Evolutionary conservation across 345 rosid species (phyloP), one percentile per base, ranked within the genome.

Genomic region (Linum lewisii): DNA sequence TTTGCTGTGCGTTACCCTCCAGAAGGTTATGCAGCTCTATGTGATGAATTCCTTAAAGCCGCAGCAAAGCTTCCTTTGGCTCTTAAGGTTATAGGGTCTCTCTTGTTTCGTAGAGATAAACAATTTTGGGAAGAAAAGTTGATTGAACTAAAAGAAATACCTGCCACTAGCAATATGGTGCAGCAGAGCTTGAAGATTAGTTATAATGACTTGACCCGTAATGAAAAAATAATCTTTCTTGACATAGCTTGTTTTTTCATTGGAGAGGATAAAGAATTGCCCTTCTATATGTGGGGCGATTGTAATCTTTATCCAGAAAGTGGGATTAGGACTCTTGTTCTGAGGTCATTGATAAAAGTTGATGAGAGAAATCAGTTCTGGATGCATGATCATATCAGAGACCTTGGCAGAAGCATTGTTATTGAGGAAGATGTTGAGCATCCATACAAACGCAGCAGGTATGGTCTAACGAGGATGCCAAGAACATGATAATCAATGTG

Each of bases 201-300:
- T 54, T 70, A 24, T 20, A 61, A 68, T 7, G 62, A 50, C n/a
- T 59, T 72, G 11, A 19, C 23, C 18, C 5, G 37, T 16, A 10
- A 0, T 2, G 58, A 62, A 18, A 62, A 66, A 57, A 22, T 52
- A 1, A 67, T 72, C 26, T 72, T 68, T 60, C 69, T 70, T 1
- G 62, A 70, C 60, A 24, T 70, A 26, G 69, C 74, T 4, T 65
- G 69, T 21, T 70, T 63, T 42, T n/a, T 64, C 63, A 24, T 23
- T 21, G 49, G 37, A 21, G 24, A 34, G 32, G 16, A 55, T 19
- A 44, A 15, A 14, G 51, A 21, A 26, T 26, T 6, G 6, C 32
- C 32, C 32, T 2, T 26, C 6, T 6, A 26, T 26, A 26, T 26
- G 32, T 26, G 32, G 32, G 6, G 32, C 6, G 32, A 26, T 26